Evolutionary conservation across 169 alveolate species (phyloP).

Genomic region (Cryptosporidium ryanae): DNA sequence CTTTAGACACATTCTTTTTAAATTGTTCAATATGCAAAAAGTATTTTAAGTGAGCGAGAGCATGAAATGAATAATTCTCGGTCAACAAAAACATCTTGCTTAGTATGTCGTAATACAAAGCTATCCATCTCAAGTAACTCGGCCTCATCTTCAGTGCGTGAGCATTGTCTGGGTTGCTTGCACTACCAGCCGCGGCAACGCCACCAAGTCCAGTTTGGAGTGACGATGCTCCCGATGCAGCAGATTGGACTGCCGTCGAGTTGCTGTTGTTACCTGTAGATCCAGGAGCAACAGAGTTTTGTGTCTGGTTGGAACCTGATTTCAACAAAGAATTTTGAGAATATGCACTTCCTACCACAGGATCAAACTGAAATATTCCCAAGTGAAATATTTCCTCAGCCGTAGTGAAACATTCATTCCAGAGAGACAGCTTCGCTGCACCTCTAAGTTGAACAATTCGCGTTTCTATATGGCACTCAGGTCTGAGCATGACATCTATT

Average conservation of each 20-base stretch:
- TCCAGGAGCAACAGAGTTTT: not conserved
- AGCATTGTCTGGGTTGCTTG: slow-evolving; percentile 67
- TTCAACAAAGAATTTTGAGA: not conserved
- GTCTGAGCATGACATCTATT: slow-evolving; percentile 84
- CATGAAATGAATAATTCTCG: slow-evolving; percentile 93
- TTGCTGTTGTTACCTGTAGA: not conserved
- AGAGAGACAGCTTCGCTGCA: slow-evolving; percentile 92
- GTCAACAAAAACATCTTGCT: slow-evolving; percentile 92
- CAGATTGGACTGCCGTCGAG: not conserved
- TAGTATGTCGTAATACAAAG: slow-evolving; percentile 90
- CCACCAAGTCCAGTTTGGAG: not conserved
- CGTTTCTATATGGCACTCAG: slow-evolving; percentile 90
- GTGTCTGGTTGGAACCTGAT: not conserved
- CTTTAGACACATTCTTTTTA: slow-evolving; percentile 84
- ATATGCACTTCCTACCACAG: slow-evolving; percentile 31
- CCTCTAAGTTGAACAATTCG: slow-evolving; percentile 91
- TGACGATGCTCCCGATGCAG: not conserved
- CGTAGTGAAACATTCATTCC: slow-evolving; percentile 95
- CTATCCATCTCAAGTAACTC: slow-evolving; percentile 85
- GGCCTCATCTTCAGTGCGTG: slow-evolving; percentile 81
- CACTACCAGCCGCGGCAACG: not conserved
- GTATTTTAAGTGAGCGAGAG: slow-evolving; percentile 88
- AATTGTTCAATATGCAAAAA: slow-evolving; percentile 86
- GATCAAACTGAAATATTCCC: slow-evolving; percentile 76
- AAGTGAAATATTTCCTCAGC: slow-evolving; percentile 92